Base-by-base conservation (phyloP, 257 asterid species). In the Phtheirospermum japonicum region DNA sequence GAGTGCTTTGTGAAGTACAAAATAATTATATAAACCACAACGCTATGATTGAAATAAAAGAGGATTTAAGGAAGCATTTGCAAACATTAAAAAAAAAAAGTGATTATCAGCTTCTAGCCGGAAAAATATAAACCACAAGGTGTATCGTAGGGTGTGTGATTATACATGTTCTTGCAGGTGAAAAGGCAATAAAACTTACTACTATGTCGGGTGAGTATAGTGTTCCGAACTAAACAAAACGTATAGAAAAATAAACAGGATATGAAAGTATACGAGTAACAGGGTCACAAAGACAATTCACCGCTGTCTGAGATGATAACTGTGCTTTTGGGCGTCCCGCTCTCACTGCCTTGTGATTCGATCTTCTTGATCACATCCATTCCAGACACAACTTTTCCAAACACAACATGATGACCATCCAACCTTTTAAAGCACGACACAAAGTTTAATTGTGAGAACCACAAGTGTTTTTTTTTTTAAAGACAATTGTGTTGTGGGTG, bases 341-440 rank as follows among this genome's bases (percentile, higher is more conserved):
- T 76, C 73, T 78, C 75, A 9, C 72, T 57, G 40, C 98, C 96
- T 69, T 82, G 68, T 16, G 82, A 81, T 79, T 90, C 98, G 33
- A 90, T 73, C 76, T 76, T 83, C 75, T 45, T 52, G 50, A 90
- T 86, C 23, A 90, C 85, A 51, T 90, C 96, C 98, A 90, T 88
- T 9, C 98, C 98, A 0, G 92, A 84, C 13, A 90, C 59, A 72
- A 90, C 98, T 76, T 88, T 78, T 34, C 98, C 98, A 40, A 90
- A 90, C 77, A 90, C 98, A 4, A 90, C 98, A 52, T 90, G 98
- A 20, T 55, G 94, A 33, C 87, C 95, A 14, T 90, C 96, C 96
- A 90, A 82, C 98, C 98, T 88, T 67, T 65, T 37, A 43, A 52
- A 61, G 3, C 59, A 61, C 23, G 10, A 32, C 14, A 57, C 65